Conservation (phyloP, 257 asterid genomes). For the Solanum appendiculatum region DNA sequence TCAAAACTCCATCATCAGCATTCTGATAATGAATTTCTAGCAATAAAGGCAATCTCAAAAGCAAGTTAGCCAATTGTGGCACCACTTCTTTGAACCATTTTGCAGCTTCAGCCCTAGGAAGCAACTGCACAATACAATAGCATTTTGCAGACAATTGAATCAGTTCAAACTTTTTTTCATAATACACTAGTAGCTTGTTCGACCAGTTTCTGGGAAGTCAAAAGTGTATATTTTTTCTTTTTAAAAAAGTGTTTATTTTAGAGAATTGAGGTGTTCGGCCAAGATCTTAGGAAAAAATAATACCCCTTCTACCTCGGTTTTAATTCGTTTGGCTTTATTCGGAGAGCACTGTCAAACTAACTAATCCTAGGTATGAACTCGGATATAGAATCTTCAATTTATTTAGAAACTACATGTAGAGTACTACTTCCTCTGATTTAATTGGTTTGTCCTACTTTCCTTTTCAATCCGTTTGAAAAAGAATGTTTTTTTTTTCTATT, state of each 20-base stretch:
- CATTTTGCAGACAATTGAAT: background rate
- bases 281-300: background rate
- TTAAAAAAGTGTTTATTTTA: background rate
- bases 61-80: slow-evolving; percentile 59
- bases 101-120: slow-evolving; percentile 41
- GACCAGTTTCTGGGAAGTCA: background rate
- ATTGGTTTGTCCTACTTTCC: too few relatives aligned
- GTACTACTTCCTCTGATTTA: too few relatives aligned
- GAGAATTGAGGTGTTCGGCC: background rate
- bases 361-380: too few relatives aligned
- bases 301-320: background rate
- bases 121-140: slow-evolving; percentile 35
- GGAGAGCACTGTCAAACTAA: background rate
- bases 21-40: slow-evolving; percentile 66
- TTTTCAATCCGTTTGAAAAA: too few relatives aligned
- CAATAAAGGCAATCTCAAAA: slow-evolving; percentile 54
- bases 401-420: background rate
- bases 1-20: slow-evolving; percentile 10
- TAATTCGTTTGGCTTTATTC: background rate
- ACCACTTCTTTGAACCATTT: slow-evolving; percentile 63
- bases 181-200: background rate
- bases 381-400: background rate
- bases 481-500: too few relatives aligned
- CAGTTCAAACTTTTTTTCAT: background rate
- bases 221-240: background rate